A percentile compares a stretch with the other conserved stretches of the same genome.
Conservation (phyloP, 441 rosid species). For the Mallotus repandus region DNA sequence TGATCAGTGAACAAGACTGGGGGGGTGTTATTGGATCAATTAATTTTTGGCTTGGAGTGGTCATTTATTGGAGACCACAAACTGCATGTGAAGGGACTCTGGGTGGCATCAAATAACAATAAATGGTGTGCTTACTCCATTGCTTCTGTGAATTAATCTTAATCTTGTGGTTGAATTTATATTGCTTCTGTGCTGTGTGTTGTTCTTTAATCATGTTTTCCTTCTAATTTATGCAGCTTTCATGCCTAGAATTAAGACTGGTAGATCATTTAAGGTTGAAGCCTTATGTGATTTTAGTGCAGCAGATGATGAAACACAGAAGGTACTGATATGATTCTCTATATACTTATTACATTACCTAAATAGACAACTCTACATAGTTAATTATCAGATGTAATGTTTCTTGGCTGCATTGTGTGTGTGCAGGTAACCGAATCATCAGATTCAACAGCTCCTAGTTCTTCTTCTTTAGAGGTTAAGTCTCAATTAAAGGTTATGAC, state of each 20-base stretch:
- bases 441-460: slow-evolving; percentile 22
- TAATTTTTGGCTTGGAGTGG: not conserved
- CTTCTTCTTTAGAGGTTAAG: slow-evolving; percentile 21
- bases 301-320: slow-evolving; percentile 54
- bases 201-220: not conserved
- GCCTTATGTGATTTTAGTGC: slow-evolving; percentile 75
- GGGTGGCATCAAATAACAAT: not conserved
- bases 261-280: slow-evolving; percentile 69
- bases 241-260: slow-evolving; percentile 77
- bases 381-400: not conserved
- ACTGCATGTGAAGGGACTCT: slow-evolving; percentile 7
- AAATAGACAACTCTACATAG: not conserved
- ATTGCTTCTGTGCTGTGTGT: not conserved
- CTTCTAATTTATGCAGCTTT: slow-evolving; percentile 52
- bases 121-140: not conserved
- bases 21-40: not conserved
- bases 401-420: not conserved
- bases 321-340: slow-evolving; percentile 33
- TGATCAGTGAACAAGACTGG: no score
- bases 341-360: not conserved
- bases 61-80: not conserved
- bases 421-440: slow-evolving; percentile 47
- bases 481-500: slow-evolving; percentile 18
- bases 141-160: not conserved
- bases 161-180: not conserved